phyloP scores from a whole-genome alignment of 306 rosid species.

The Adenanthera pavonina region DNA sequence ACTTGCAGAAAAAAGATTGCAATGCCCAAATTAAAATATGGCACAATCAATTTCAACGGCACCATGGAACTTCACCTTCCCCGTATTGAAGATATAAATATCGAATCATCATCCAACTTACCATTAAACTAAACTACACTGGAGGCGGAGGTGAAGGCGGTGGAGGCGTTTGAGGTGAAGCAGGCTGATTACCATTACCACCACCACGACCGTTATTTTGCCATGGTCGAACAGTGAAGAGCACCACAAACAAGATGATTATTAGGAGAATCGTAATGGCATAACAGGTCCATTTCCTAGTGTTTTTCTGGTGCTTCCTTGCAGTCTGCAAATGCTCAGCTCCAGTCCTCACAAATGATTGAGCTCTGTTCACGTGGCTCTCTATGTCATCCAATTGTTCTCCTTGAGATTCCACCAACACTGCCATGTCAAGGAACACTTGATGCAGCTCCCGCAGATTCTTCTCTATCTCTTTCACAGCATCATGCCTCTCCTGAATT shows the following conservation, averaged over 20 bases:
- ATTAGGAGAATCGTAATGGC: constrained; percentile 63
- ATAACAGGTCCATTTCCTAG: constrained; percentile 84
- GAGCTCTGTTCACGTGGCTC: constrained; percentile 78
- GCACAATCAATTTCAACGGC: constrained; percentile 35
- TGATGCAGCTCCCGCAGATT: constrained; percentile 89
- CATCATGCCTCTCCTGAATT: constrained; percentile 97
- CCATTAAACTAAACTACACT: constrained; percentile 21
- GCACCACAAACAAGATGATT: constrained; percentile 64
- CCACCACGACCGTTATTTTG: constrained; percentile 30
- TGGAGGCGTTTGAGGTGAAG: constrained; percentile 40
- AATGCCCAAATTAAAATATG: constrained; percentile 35
- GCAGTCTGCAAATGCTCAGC: constrained; percentile 67
- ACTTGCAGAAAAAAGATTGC: constrained; percentile 46
- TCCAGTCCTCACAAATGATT: constrained; percentile 71
- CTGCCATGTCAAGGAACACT: constrained; percentile 97
- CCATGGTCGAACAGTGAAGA: constrained; percentile 51
- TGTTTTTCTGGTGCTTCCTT: constrained; percentile 74
- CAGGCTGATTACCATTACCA: constrained; percentile 38
- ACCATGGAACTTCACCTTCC: constrained; percentile 28
- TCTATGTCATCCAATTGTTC: constrained; percentile 93
- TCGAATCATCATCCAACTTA: constrained; percentile 28
- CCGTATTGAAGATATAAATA: not conserved
- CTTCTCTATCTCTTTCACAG: constrained; percentile 90
- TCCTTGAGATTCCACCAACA: constrained; percentile 86
- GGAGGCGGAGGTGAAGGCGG: constrained; percentile 41